Evolutionary conservation across 345 rosid species (phyloP).

Genomic region (Trapa bicornis): DNA sequence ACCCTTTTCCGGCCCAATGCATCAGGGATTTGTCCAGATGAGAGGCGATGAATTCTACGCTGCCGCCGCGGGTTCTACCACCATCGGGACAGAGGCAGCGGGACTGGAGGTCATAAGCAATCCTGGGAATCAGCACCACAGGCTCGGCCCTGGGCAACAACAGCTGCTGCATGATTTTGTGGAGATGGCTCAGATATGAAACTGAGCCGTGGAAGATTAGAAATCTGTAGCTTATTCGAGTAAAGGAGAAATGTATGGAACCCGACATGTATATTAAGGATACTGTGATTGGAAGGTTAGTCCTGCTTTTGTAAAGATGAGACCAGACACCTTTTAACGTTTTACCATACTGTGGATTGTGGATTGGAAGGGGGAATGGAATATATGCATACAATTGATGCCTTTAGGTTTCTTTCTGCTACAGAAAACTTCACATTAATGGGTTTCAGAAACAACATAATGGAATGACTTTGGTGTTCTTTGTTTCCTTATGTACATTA

Average conservation of each 20-base stretch:
- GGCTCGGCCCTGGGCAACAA: conserved; percentile 42
- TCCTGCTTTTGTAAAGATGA: conserved; percentile 7
- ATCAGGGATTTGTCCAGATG: conserved; percentile 21
- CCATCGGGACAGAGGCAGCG: conserved; percentile 27
- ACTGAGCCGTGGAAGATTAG: not conserved
- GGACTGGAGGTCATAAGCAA: conserved; percentile 50
- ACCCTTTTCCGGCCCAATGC: conserved; percentile 24
- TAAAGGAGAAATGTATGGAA: not conserved
- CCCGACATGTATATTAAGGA: conserved; percentile 3
- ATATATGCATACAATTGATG: conserved; percentile 4
- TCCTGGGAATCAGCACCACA: conserved; percentile 42
- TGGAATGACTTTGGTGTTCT: too few relatives aligned
- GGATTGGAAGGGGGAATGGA: conserved; percentile 6
- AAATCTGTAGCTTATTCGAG: not conserved
- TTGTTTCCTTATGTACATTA: too few relatives aligned
- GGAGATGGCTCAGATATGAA: conserved; percentile 4
- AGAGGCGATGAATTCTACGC: conserved; percentile 30
- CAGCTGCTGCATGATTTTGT: conserved; percentile 85
- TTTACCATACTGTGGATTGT: conserved; percentile 4
- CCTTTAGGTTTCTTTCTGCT: not conserved
- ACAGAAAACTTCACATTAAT: too few relatives aligned
- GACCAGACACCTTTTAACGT: not conserved
- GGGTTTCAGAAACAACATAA: too few relatives aligned
- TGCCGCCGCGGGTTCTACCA: conserved; percentile 15
- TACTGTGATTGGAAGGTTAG: conserved; percentile 13